Base-by-base conservation (phyloP, 768 basidiomycete species). In the Sporobolomyces phaffii region DNA sequence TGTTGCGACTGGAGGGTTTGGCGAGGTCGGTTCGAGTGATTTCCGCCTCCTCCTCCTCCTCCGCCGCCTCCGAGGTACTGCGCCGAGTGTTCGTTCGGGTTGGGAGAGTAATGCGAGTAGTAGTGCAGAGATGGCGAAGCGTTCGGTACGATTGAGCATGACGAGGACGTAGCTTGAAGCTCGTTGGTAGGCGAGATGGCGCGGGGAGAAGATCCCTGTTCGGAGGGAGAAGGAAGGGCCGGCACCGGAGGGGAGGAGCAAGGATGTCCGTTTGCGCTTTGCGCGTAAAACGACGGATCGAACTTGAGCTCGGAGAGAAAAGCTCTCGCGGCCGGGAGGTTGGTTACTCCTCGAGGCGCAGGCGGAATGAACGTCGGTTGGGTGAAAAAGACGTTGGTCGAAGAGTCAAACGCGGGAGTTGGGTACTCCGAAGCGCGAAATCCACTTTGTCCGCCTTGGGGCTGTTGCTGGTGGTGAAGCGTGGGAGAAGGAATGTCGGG, bases 371-470 rank as follows among this genome's bases (percentile, higher is more conserved):
- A 60, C n/a, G 43, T 53, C 14, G 57, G 43, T 17, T 45, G 28
- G 6, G 41, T n/a, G 47, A 66, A 61, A 47, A 49, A 60, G 44
- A 59, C 38, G 26, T 47, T 40, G 20, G 44, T 52, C 14, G 58
- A 33, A 34, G 65, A 44, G 36, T 53, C 43, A 60, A 61, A 62
- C 2, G 60, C 49, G n/a, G 68, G 68, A 0, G 68, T 65, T n/a
- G 68, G 68, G 36, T 69, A 69, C 8, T 56, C 63, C 20, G 57
- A 53, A 10, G 43, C n/a, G 34, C 60, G 61, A 44, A 60, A 68
- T 10, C 20, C 29, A 3, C 28, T 49, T 10, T 5, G 48, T 24
- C 31, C 29, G 15, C 20, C 31, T 40, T 20, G 20, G 20, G n/a
- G 34, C 13, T 41, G 36, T 22, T 43, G 29, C 20, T 17, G 22